Evolutionary conservation across 2,329 filamentous ascomycete genomes (phyloP), one percentile per base, ranked within the genome.

Genomic region (Penicillium polonicum): DNA sequence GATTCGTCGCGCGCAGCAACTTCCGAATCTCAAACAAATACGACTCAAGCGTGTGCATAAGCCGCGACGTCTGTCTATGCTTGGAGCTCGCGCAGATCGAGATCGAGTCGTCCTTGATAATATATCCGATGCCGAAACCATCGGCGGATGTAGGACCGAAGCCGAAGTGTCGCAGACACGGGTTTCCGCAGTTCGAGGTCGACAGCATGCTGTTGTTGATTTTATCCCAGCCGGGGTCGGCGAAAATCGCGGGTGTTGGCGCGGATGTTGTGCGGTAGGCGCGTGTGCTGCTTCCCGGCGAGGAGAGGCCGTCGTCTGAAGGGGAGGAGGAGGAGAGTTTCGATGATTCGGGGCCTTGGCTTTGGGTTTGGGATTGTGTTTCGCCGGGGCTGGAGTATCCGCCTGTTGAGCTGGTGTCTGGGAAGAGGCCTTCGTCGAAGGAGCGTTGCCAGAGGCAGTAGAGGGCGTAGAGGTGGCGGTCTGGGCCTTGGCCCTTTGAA

Each of bases 111-210:
- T 95, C 91, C 76, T 99, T 99, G 83, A 99, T 97, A 69, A 99
- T 97, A 78, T 99, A 99, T 2, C 94, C 94, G 55, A 99, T 97
- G 31, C 94, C 94, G 70, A 97, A 97, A 0, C 94, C 94, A 64
- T 97, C 92, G 2, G 88, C 93, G 0, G 90, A 93, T 0, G 93
- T 96, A 1, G 94, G 94, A 0, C 94, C 94, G 72, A 99, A 99
- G 4, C 94, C 94, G 68, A 99, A 99, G 68, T 97, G 93, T 2
- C 94, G 87, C 19, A 99, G 85, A 0, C 89, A 91, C 0, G 94
- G 94, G 75, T 97, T 99, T 58, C 94, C 94, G 75, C 94, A 99
- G 80, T 99, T 99, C n/a, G 92, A 97, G 0, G 94, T 97, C 7
- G 91, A 96, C 39, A 99, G 80, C 63, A 97, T 91, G 9, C 93